Conservation (phyloP, 352 stramenopile species). For the Globisporangium nagaii region DNA sequence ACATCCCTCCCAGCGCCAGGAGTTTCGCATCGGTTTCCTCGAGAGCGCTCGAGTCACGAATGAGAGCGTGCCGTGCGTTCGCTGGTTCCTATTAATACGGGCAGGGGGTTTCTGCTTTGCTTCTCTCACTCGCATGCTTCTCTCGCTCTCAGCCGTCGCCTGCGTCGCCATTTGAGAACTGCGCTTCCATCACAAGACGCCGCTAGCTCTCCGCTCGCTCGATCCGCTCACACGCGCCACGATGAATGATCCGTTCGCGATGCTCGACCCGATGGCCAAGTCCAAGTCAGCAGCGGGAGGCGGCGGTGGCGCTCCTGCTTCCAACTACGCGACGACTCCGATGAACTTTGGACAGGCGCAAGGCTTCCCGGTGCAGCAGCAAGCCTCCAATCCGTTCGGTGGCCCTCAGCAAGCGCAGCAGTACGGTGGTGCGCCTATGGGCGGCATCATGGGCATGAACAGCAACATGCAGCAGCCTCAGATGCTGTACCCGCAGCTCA, state of each 20-base stretch:
- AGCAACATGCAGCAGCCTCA: slow-evolving; percentile 13
- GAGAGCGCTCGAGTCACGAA: too few relatives aligned
- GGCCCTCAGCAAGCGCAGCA: slow-evolving; percentile 11
- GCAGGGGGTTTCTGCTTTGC: neutral
- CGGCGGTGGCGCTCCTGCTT: neutral
- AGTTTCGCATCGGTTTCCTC: too few relatives aligned
- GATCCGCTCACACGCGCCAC: neutral
- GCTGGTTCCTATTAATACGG: neutral
- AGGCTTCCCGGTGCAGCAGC: slow-evolving; percentile 11
- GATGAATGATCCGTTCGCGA: slow-evolving; percentile 69
- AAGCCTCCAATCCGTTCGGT: slow-evolving; percentile 35
- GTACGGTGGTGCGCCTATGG: too few relatives aligned
- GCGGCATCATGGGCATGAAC: slow-evolving; percentile 20
- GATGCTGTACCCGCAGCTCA: slow-evolving; percentile 19
- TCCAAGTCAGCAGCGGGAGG: slow-evolving; percentile 16
- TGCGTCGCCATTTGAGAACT: slow-evolving; percentile 5
- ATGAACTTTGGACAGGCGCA: slow-evolving; percentile 17
- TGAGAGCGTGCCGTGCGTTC: too few relatives aligned
- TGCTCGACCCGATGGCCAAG: slow-evolving; percentile 46
- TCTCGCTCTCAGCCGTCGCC: neutral
- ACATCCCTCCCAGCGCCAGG: too few relatives aligned
- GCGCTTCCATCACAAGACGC: neutral
- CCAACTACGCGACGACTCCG: slow-evolving; percentile 16
- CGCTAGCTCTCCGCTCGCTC: neutral
- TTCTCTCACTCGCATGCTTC: too few relatives aligned